Evolutionary conservation across 257 asterid genomes (phyloP), one percentile per base, ranked within the genome.

Genomic region (Solanum pimpinellifolium): DNA sequence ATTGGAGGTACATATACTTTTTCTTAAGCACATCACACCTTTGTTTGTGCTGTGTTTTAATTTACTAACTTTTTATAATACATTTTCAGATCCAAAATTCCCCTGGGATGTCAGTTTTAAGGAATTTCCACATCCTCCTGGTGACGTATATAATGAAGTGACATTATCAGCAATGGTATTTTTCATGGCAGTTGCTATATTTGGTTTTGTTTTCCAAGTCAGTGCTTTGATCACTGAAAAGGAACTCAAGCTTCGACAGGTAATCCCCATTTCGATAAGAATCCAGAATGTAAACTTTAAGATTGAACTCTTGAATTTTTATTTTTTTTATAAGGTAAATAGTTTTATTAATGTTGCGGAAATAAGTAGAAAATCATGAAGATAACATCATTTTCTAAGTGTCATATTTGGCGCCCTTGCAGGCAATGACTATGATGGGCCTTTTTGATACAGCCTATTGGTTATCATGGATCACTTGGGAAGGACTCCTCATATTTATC

Each of bases 371-470:
- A 69, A 66, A 66, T 66, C 74, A 25, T 27, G 74, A 68, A 68
- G 39, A 15, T 7, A 29, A 37, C 33, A 21, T 39, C 87, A 85
- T 81, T 65, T 47, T 85, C 87, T 85, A 70, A 25, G 56, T n/a
- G 39, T 73, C 44, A 62, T 88, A 72, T 85, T 76, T 86, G 70
- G 31, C 0, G 59, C n/a, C n/a, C 88, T 85, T 41, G 87, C 94
- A 95, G 99, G 96, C 96, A 73, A 96, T 96, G 98, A 88, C 95
- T n/a, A 93, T 96, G 94, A 96, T 96, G 99, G 99, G 99, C 2
- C 99, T 96, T 84, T 96, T 90, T 92, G 98, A 96, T 91, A 91
- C 98, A 47, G 98, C 98, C 46, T 96, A 95, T 87, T 96, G 99
- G 99, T 90, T 95, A 68, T 95, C 99, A 20, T 96, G 99, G 99